A percentile compares a stretch with the other conserved stretches of the same genome.
These are phyloP conservation scores for Aspergillus heteromorphus DNA, from an alignment of 495 filamentous ascomycete species.

Conservation along the genomic window DNA sequence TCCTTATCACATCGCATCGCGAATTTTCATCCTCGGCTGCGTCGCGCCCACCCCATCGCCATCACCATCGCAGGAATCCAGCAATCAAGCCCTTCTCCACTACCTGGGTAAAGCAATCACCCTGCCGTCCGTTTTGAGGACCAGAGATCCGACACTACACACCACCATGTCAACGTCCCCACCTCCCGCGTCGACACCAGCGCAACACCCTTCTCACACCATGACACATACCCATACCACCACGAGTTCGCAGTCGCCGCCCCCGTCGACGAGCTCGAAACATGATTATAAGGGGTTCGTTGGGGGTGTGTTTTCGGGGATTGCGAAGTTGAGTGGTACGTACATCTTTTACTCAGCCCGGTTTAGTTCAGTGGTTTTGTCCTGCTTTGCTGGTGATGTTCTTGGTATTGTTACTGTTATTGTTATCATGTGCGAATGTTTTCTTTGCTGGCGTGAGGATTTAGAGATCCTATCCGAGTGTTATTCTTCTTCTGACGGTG, in stretches of 20 bases:
- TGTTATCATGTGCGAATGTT: too few species aligned
- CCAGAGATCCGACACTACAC: too few species aligned
- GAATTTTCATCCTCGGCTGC: not conserved
- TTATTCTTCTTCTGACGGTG: too few species aligned
- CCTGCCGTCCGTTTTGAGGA: too few species aligned
- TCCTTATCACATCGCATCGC: not conserved
- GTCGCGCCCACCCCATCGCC: not conserved
- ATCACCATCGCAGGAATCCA: not conserved
- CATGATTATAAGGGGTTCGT: constrained; percentile 86
- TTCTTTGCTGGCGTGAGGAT: too few species aligned
- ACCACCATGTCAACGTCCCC: constrained; percentile 23
- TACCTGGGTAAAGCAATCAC: too few species aligned
- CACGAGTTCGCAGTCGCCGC: constrained; percentile 4
- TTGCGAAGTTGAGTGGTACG: constrained; percentile 82
- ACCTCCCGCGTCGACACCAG: constrained; percentile 11
- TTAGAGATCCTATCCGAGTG: too few species aligned
- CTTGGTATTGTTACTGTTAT: too few species aligned
- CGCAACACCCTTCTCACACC: constrained; percentile 5
- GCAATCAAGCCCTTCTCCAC: too few species aligned
- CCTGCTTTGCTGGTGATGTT: too few species aligned
- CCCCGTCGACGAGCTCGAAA: constrained; percentile 20
- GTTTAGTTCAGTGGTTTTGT: too few species aligned
- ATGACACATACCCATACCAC: not conserved
- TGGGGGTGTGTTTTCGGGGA: constrained; percentile 86
- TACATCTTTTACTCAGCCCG: too few species aligned